These are phyloP conservation scores for Monilinia fructigena DNA, from an alignment of 2,329 filamentous ascomycete species.

Conservation along the genomic window DNA sequence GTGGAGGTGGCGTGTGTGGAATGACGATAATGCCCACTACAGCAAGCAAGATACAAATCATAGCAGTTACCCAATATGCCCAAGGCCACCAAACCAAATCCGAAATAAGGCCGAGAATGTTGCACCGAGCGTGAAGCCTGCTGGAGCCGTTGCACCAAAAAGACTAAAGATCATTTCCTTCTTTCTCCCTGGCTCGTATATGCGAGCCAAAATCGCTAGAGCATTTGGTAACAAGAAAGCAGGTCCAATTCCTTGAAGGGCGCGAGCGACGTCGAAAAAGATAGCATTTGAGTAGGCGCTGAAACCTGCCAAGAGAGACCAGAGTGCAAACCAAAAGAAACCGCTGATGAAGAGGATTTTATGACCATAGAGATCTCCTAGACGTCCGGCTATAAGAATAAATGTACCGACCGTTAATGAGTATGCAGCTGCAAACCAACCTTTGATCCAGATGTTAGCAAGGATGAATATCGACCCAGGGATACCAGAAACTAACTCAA, in stretches of 20 bases:
- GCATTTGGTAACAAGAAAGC: conserved; percentile 54
- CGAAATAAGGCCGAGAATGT: conserved; percentile 45
- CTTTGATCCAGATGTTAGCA: conserved; percentile 25
- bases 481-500: conserved; percentile 35
- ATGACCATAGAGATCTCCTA: conserved; percentile 55
- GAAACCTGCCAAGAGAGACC: conserved; percentile 35
- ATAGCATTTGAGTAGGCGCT: conserved; percentile 34
- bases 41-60: conserved; percentile 43
- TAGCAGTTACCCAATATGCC: conserved; percentile 48
- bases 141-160: conserved; percentile 49
- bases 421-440: conserved; percentile 59
- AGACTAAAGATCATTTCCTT: conserved; percentile 48
- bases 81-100: conserved; percentile 51
- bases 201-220: conserved; percentile 50
- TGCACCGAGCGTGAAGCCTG: conserved; percentile 47
- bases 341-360: conserved; percentile 49
- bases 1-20: conserved; percentile 39
- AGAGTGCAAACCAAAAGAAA: conserved; percentile 42
- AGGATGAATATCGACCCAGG: neutral
- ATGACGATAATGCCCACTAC: conserved; percentile 43
- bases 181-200: conserved; percentile 46
- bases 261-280: conserved; percentile 51
- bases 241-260: conserved; percentile 54
- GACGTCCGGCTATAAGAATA: conserved; percentile 51
- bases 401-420: conserved; percentile 55